phyloP scores from a whole-genome alignment of 1,284 basidiomycete genomes.

The Heliocybe sulcata region DNA sequence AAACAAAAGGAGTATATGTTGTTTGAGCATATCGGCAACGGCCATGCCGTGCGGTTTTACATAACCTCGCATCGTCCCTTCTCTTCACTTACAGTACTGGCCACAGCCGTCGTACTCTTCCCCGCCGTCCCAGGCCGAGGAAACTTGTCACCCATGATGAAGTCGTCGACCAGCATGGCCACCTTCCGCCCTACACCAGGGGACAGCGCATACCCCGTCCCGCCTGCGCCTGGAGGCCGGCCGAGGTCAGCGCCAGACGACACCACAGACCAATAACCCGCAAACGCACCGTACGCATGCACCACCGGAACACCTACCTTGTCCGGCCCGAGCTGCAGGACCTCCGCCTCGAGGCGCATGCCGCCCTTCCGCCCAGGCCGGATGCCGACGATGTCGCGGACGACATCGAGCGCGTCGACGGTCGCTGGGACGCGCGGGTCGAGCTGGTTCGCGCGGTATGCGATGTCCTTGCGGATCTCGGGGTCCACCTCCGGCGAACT shows the following conservation, averaged over 20 bases:
- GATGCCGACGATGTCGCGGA: constrained; percentile 2
- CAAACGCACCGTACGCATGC: constrained; percentile 1
- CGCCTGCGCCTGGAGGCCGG: background rate
- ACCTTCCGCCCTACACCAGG: background rate
- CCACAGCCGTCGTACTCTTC: too few relatives aligned
- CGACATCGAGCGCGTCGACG: background rate
- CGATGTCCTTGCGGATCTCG: background rate
- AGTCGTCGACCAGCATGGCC: background rate
- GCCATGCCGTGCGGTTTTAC: background rate
- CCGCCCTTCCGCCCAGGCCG: constrained; percentile 1
- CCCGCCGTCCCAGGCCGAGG: too few relatives aligned
- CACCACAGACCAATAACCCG: background rate
- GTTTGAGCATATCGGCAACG: constrained; percentile 27
- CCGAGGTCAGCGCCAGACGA: background rate
- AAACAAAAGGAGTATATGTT: too few relatives aligned
- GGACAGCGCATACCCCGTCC: background rate
- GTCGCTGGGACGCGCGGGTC: background rate
- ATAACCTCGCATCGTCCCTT: too few relatives aligned
- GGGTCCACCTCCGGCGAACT: background rate
- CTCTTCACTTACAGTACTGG: too few relatives aligned
- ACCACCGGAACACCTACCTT: background rate
- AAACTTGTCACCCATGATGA: background rate
- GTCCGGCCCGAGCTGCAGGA: background rate
- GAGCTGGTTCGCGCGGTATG: background rate
- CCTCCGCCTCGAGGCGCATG: constrained; percentile 1